Conservation (phyloP, 2,329 filamentous ascomycete species). For the Fusarium albidum region DNA sequence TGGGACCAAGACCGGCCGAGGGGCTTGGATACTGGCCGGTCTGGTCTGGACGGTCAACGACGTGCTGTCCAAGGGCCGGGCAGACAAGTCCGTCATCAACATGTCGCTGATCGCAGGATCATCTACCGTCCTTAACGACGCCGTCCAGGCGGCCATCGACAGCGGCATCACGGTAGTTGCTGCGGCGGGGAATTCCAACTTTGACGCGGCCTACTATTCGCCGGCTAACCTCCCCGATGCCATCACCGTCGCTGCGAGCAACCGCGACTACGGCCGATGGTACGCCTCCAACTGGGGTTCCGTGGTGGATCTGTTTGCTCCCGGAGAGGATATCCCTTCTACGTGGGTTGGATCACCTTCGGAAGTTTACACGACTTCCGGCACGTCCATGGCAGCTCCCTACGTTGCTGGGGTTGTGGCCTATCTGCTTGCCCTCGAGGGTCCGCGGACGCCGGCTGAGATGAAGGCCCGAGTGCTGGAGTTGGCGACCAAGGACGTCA, state of each 20-base stretch:
- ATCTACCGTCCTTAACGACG: slow-evolving; percentile 24
- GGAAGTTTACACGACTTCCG: not conserved
- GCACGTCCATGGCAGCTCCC: slow-evolving; percentile 31
- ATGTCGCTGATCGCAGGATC: slow-evolving; percentile 48
- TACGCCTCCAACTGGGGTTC: slow-evolving; percentile 55
- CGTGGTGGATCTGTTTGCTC: slow-evolving; percentile 15
- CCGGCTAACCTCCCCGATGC: slow-evolving; percentile 31
- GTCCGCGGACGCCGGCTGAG: slow-evolving; percentile 7
- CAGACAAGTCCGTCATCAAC: slow-evolving; percentile 49
- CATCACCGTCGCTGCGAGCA: slow-evolving; percentile 40
- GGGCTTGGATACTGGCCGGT: slow-evolving; percentile 37
- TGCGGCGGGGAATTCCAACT: slow-evolving; percentile 31
- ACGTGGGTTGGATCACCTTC: slow-evolving; percentile 33
- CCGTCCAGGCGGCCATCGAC: slow-evolving; percentile 28
- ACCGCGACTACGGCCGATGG: slow-evolving; percentile 46
- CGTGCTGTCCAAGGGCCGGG: slow-evolving; percentile 37
- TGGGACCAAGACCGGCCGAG: not conserved
- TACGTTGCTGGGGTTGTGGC: slow-evolving; percentile 34
- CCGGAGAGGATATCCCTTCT: slow-evolving; percentile 27
- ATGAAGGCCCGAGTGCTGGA: slow-evolving; percentile 10
- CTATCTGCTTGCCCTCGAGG: slow-evolving; percentile 33
- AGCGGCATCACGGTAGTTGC: slow-evolving; percentile 49
- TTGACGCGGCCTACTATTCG: slow-evolving; percentile 7
- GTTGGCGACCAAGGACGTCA: slow-evolving; percentile 21
- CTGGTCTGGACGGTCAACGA: slow-evolving; percentile 46